A percentile compares a stretch with the other conserved stretches of the same genome.
Conservation (phyloP, 2,329 filamentous ascomycete genomes). For the Fusarium globosum region DNA sequence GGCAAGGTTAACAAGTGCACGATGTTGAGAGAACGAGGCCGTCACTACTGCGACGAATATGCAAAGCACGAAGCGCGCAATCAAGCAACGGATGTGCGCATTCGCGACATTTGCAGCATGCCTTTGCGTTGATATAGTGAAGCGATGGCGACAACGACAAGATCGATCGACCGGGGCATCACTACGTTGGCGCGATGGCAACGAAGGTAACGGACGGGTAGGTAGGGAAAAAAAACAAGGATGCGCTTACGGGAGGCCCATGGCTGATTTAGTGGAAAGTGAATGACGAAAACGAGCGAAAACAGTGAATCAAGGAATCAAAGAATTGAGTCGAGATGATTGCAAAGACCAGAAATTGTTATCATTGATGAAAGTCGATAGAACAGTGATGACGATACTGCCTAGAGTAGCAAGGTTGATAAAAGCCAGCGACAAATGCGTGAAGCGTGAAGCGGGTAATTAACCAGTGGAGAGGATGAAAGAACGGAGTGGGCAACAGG, state of each 20-base stretch:
- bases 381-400: conserved; percentile 33
- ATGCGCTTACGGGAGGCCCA: conserved; percentile 62
- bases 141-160: conserved; percentile 31
- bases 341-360: neutral
- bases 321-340: neutral
- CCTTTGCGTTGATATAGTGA: conserved; percentile 31
- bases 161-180: conserved; percentile 40
- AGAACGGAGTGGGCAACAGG: conserved; percentile 35
- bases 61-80: conserved; percentile 20
- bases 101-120: conserved; percentile 28
- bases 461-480: conserved; percentile 39
- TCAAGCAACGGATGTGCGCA: conserved; percentile 24
- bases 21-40: conserved; percentile 7
- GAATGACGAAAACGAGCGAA: conserved; percentile 21
- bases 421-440: conserved; percentile 26
- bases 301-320: neutral
- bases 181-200: conserved; percentile 36
- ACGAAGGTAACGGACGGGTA: conserved; percentile 13
- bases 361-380: conserved; percentile 20
- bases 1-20: conserved; percentile 30
- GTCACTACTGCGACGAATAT: conserved; percentile 24
- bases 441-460: conserved; percentile 39
- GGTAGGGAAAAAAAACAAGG: conserved; percentile 22
- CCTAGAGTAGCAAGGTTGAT: conserved; percentile 23
- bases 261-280: conserved; percentile 40